Base-by-base conservation (phyloP, 768 basidiomycete genomes). In the Fibroporia radiculosa region DNA sequence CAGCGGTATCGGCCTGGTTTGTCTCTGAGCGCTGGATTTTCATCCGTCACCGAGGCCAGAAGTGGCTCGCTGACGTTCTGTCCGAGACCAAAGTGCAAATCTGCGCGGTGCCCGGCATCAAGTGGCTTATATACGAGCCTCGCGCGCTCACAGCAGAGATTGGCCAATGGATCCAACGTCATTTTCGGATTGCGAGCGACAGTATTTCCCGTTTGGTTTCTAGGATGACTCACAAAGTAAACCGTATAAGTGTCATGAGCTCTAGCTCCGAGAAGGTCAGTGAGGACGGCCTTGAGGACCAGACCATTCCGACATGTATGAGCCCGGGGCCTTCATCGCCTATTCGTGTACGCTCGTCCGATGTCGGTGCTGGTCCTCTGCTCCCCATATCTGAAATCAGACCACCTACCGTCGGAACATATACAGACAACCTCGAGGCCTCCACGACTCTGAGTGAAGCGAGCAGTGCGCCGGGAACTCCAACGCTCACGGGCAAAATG, bases 1-100 rank as follows among this genome's bases (percentile, higher is more conserved):
- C 72, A 8, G 82, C 83, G 3, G 84, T 85, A 6, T 84, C 82
- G 0, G 64, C 75, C 1, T 87, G 84, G 84, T 83, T 85, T 56
- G 76, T 78, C 11, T 80, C 76, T 3, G 84, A 86, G 56, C 74
- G 78, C 8, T 81, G 74, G 71, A 71, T 77, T 12, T 85, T 77
- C 62, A 62, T 68, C 19, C 70, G 73, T 8, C 78, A 84, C 56
- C 68, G 74, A 29, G 84, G 84, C 3, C 68, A 73, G 48, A 82
- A 82, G 59, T 84, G 82, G 81, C 74, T 85, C 8, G 70, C 72
- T 38, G 83, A 84, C 52, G 74, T 77, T 3, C 55, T 69, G 22
- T 61, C 59, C 10, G 57, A 61, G 46, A 56, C 59, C 2, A 53
- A 50, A 35, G 53, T 58, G 7, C 46, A 42, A 26, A 33, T 60